phyloP scores from a whole-genome alignment of 371 early-diverging fungal genomes.

The Smittium culicis region DNA sequence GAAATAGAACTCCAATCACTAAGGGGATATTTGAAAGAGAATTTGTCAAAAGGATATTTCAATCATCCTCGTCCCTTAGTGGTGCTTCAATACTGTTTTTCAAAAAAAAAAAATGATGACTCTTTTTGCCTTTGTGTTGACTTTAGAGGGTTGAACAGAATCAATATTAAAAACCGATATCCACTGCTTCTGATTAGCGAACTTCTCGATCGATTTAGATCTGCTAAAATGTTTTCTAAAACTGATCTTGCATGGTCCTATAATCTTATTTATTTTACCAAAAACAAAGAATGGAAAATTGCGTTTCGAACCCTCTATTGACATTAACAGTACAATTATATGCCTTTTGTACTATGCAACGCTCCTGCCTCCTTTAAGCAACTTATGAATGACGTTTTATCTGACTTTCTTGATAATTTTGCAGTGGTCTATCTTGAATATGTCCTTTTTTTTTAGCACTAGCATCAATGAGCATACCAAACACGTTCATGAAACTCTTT shows the following conservation, averaged over 20 bases:
- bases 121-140: conserved; percentile 32
- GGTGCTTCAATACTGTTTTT: conserved; percentile 39
- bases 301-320: conserved; percentile 32
- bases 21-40: conserved; percentile 17
- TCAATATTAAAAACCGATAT: conserved; percentile 30
- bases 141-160: conserved; percentile 35
- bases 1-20: conserved; percentile 14
- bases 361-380: conserved; percentile 36
- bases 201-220: conserved; percentile 26
- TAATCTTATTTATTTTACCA: conserved; percentile 19
- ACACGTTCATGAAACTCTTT: conserved; percentile 22
- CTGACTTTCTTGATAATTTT: conserved; percentile 5
- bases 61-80: conserved; percentile 31
- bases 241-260: conserved; percentile 35
- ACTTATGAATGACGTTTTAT: conserved; percentile 25
- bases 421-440: conserved; percentile 28
- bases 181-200: conserved; percentile 37
- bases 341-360: conserved; percentile 38
- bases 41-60: conserved; percentile 24
- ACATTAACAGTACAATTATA: conserved; percentile 28
- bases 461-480: conserved; percentile 16
- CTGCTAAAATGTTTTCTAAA: conserved; percentile 32
- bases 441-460: conserved; percentile 28
- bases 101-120: conserved; percentile 39
- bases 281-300: conserved; percentile 30